Conservation (phyloP, 441 rosid species). For the Eruca vesicaria region DNA sequence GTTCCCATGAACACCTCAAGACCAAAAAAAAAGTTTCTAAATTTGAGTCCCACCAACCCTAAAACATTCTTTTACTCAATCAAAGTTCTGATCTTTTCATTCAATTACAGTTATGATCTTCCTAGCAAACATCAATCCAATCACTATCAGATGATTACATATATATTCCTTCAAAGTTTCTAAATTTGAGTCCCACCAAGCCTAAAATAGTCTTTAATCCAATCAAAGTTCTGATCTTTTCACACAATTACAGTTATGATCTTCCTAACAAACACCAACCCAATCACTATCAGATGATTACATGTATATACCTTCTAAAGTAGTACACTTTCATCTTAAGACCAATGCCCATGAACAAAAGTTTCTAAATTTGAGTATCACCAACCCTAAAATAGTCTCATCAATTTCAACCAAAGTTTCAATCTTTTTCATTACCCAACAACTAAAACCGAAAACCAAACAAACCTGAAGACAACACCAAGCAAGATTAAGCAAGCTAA, state of each 20-base stretch:
- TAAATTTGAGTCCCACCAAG: background rate
- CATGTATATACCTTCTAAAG: background rate
- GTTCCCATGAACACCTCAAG: background rate
- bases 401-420: background rate
- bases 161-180: background rate
- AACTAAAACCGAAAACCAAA: background rate
- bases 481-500: conserved; percentile 81
- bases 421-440: background rate
- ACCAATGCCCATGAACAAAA: background rate
- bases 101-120: no score
- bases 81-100: no score
- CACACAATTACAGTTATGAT: no score
- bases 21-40: background rate
- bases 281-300: background rate
- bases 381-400: background rate
- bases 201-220: background rate
- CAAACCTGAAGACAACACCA: conserved; percentile 90
- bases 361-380: background rate
- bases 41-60: background rate
- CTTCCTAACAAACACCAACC: background rate
- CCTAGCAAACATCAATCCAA: background rate
- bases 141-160: background rate
- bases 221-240: no score
- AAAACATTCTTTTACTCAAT: background rate
- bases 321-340: background rate